phyloP scores from a whole-genome alignment of 2,329 filamentous ascomycete species.

The Lecanicillium sp. region DNA sequence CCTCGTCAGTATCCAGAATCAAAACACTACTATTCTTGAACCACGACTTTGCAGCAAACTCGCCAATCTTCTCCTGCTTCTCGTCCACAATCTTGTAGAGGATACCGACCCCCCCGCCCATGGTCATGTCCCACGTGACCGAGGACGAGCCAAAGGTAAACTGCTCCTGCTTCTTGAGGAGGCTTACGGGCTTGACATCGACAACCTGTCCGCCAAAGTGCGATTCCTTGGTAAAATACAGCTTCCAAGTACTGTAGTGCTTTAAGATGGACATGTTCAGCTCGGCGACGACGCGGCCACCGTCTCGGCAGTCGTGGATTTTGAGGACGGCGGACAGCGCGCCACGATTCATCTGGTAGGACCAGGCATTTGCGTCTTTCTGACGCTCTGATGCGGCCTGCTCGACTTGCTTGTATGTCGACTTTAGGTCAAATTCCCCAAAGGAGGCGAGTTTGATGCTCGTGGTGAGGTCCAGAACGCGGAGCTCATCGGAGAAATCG shows the following conservation, averaged over 20 bases:
- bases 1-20: background rate
- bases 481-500: background rate
- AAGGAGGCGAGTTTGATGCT: background rate
- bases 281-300: background rate
- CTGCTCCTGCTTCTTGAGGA: background rate
- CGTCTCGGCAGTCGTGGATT: background rate
- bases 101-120: background rate
- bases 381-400: background rate
- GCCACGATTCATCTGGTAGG: background rate
- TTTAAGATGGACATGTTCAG: background rate
- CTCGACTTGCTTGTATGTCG: background rate
- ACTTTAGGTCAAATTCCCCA: background rate
- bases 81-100: background rate
- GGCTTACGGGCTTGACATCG: background rate
- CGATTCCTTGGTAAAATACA: background rate
- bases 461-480: background rate
- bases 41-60: slow-evolving; percentile 1
- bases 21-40: slow-evolving; percentile 1
- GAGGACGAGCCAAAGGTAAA: background rate
- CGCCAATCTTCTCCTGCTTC: background rate
- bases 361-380: background rate
- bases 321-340: background rate
- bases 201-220: background rate
- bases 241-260: background rate
- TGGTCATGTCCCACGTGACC: background rate